Conservation (phyloP, 305 asterid genomes). For the Solanum aculeatissimum region DNA sequence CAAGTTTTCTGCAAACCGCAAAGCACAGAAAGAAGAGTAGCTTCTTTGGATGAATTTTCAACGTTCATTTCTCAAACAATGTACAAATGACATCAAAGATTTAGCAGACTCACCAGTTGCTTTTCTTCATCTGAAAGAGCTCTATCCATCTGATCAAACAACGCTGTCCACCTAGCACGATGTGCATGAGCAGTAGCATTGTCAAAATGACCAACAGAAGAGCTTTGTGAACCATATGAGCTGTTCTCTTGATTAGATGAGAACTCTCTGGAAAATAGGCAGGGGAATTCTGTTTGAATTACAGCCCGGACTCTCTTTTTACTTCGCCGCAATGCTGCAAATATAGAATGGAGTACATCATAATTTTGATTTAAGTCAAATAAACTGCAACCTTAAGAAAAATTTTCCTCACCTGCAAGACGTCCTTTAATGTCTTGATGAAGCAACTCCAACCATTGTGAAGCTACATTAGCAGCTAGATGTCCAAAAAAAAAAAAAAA, state of each 20-base stretch:
- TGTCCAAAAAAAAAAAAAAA: not conserved
- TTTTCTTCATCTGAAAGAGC: conserved; percentile 77
- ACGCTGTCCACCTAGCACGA: conserved; percentile 47
- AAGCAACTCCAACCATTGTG: conserved; percentile 95
- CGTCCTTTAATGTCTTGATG: conserved; percentile 79
- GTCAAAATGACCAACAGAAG: conserved; percentile 13
- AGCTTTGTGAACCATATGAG: conserved; percentile 5
- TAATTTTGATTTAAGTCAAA: not conserved
- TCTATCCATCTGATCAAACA: conserved; percentile 68
- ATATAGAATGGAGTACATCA: not conserved
- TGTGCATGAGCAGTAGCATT: conserved; percentile 45
- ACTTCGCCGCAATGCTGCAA: conserved; percentile 77
- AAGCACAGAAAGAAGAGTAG: not conserved
- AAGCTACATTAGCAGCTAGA: conserved; percentile 92
- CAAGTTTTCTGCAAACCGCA: not conserved
- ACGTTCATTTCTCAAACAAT: not conserved
- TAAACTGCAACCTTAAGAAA: not conserved
- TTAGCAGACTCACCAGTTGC: conserved; percentile 42
- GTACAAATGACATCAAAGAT: not conserved
- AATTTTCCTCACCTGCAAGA: conserved; percentile 49
- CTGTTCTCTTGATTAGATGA: conserved; percentile 31
- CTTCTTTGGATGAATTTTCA: not conserved
- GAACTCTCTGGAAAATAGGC: conserved; percentile 53
- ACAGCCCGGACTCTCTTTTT: conserved; percentile 76
- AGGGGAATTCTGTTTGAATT: conserved; percentile 62